Conservation (phyloP, 2,329 filamentous ascomycete genomes). For the Niveomyces coronatus region DNA sequence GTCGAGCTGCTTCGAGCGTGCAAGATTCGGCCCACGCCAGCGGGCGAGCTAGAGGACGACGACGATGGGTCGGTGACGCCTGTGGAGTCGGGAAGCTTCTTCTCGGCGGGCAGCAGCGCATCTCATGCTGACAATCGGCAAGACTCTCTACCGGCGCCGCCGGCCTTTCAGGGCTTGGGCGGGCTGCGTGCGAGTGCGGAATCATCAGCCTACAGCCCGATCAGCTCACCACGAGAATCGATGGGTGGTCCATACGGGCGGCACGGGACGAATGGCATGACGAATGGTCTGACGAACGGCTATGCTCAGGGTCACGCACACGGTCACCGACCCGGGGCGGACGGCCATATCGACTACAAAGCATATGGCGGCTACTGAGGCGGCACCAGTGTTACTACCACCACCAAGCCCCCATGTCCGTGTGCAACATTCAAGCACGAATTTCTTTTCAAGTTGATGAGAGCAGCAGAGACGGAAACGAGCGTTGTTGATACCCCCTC, state of each 20-base stretch:
- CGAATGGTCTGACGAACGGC: slow-evolving; percentile 28
- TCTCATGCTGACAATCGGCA: slow-evolving; percentile 23
- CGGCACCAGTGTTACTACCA: no score
- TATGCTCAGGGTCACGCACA: no score
- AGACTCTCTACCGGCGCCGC: slow-evolving; percentile 37
- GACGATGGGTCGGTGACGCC: slow-evolving; percentile 58
- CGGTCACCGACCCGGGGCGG: slow-evolving; percentile 28
- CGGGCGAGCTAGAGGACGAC: slow-evolving; percentile 66
- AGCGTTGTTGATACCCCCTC: slow-evolving; percentile 9
- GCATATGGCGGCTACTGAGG: slow-evolving; percentile 30
- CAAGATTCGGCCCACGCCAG: slow-evolving; percentile 70
- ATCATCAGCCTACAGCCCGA: slow-evolving; percentile 65
- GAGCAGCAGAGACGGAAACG: background rate
- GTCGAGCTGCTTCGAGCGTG: slow-evolving; percentile 76
- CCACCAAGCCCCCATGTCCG: no score
- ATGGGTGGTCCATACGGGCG: slow-evolving; percentile 31
- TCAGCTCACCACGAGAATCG: slow-evolving; percentile 57
- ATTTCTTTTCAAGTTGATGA: background rate
- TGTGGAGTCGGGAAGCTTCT: slow-evolving; percentile 58
- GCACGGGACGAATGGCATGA: slow-evolving; percentile 20
- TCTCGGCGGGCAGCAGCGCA: slow-evolving; percentile 47
- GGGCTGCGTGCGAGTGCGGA: slow-evolving; percentile 49
- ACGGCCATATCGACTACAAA: slow-evolving; percentile 27
- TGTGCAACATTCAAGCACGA: no score
- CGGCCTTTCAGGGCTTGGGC: slow-evolving; percentile 49